phyloP scores from a whole-genome alignment of 2,329 filamentous ascomycete species.

The Fusarium robinianum region DNA sequence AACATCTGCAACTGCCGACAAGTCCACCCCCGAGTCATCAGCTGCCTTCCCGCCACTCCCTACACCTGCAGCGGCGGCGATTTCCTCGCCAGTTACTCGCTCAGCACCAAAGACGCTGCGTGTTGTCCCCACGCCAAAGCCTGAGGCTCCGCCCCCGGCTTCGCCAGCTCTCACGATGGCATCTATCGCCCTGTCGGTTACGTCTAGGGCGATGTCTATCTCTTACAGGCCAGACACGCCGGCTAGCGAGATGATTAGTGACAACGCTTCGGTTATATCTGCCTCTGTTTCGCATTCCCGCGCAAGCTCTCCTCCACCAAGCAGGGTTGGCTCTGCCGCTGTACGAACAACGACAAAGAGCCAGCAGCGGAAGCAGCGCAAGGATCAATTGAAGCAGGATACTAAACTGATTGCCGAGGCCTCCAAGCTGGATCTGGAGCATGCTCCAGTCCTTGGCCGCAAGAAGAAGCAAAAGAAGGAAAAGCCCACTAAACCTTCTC shows the following conservation, averaged over 20 bases:
- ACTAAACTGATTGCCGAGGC: slow-evolving; percentile 57
- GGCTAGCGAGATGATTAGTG: slow-evolving; percentile 74
- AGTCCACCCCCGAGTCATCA: slow-evolving; percentile 36
- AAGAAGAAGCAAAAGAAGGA: slow-evolving; percentile 89
- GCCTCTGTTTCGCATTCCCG: slow-evolving; percentile 69
- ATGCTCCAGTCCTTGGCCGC: slow-evolving; percentile 74
- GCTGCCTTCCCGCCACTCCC: slow-evolving; percentile 57
- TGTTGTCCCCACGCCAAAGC: slow-evolving; percentile 69
- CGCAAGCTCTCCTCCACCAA: slow-evolving; percentile 70
- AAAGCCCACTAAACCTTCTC: slow-evolving; percentile 46
- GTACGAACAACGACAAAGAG: slow-evolving; percentile 75
- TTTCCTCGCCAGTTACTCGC: slow-evolving; percentile 56
- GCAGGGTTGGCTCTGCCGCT: slow-evolving; percentile 69
- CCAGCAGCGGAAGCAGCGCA: slow-evolving; percentile 76
- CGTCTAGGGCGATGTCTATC: slow-evolving; percentile 39
- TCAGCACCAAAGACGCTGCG: slow-evolving; percentile 67
- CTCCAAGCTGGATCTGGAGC: slow-evolving; percentile 58
- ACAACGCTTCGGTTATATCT: slow-evolving; percentile 75
- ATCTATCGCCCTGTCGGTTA: slow-evolving; percentile 37
- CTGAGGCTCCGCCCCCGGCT: slow-evolving; percentile 55
- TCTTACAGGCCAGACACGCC: slow-evolving; percentile 70
- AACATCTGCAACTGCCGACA: slow-evolving; percentile 38
- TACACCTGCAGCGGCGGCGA: slow-evolving; percentile 49
- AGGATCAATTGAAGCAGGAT: slow-evolving; percentile 68
- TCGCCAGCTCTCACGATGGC: slow-evolving; percentile 40